Evolutionary conservation across 495 filamentous ascomycete genomes (phyloP).

Genomic region (Aspergillus heteromorphus): DNA sequence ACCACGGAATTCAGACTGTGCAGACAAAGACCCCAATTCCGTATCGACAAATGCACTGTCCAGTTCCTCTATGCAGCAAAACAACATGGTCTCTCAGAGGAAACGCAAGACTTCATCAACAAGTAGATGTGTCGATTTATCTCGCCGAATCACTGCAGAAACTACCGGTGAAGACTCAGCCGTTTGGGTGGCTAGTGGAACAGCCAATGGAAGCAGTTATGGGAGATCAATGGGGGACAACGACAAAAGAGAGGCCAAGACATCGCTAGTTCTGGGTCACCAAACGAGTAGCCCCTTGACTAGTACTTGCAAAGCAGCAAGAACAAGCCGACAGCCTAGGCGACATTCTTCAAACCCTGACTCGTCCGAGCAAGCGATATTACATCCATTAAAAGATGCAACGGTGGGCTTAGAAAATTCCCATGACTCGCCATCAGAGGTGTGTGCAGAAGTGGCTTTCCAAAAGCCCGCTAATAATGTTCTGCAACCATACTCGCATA

Average conservation of each 20-base stretch:
- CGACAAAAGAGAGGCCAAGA: background rate
- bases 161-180: background rate
- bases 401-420: constrained; percentile 5
- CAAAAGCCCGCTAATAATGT: background rate
- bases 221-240: background rate
- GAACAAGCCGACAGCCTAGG: constrained; percentile 24
- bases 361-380: constrained; percentile 3
- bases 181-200: background rate
- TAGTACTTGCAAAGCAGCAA: constrained; percentile 8
- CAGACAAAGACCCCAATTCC: constrained; percentile 3
- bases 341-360: constrained; percentile 38
- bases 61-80: constrained; percentile 6
- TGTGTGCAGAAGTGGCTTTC: background rate
- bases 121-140: constrained; percentile 6
- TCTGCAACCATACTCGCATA: background rate
- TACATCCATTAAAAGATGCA: constrained; percentile 5
- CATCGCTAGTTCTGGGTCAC: background rate
- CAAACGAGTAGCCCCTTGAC: background rate
- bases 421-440: background rate
- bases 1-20: constrained; percentile 5
- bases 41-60: background rate
- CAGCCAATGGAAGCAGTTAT: background rate
- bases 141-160: background rate
- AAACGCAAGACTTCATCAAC: constrained; percentile 29
- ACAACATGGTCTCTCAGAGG: constrained; percentile 23